Conservation (phyloP, 164 flowering plant species). For the Pachysandra terminalis region DNA sequence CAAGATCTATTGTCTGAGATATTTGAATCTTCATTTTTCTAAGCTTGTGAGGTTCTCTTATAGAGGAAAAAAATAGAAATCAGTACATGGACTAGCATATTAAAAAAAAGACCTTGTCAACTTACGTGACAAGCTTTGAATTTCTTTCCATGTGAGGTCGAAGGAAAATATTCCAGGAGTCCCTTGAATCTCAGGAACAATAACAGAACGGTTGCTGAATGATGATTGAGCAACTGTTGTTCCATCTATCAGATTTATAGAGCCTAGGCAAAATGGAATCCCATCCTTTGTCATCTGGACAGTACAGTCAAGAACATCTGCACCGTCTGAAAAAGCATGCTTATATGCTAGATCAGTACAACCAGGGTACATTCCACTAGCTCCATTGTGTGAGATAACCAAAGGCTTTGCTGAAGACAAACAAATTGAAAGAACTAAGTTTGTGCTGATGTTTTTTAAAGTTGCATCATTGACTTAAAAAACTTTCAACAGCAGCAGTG, state of each 20-base stretch:
- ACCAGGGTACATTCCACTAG: slow-evolving; percentile 86
- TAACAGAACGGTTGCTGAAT: slow-evolving; percentile 26
- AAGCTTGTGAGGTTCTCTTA: too few species aligned
- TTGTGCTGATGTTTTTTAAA: background rate
- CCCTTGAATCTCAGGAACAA: slow-evolving; percentile 39
- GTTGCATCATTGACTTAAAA: background rate
- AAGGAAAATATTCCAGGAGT: slow-evolving; percentile 61
- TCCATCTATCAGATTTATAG: slow-evolving; percentile 64
- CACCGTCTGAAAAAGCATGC: slow-evolving; percentile 81
- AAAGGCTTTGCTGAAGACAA: slow-evolving; percentile 45
- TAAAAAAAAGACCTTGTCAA: too few species aligned
- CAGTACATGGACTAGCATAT: too few species aligned
- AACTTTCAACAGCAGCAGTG: too few species aligned
- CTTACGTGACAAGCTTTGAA: slow-evolving; percentile 76
- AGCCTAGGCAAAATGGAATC: slow-evolving; percentile 62
- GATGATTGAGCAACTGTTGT: slow-evolving; percentile 45
- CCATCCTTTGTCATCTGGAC: slow-evolving; percentile 87
- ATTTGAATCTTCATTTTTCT: too few species aligned
- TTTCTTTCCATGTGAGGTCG: slow-evolving; percentile 66
- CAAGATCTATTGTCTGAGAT: too few species aligned
- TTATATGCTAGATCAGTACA: slow-evolving; percentile 77
- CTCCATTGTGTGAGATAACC: slow-evolving; percentile 75
- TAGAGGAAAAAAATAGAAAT: too few species aligned
- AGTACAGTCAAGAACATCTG: slow-evolving; percentile 74
- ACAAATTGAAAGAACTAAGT: slow-evolving; percentile 6